These are phyloP conservation scores for Pythium phragmiticola DNA, from an alignment of 352 stramenopile genomes.

Conservation along the genomic window DNA sequence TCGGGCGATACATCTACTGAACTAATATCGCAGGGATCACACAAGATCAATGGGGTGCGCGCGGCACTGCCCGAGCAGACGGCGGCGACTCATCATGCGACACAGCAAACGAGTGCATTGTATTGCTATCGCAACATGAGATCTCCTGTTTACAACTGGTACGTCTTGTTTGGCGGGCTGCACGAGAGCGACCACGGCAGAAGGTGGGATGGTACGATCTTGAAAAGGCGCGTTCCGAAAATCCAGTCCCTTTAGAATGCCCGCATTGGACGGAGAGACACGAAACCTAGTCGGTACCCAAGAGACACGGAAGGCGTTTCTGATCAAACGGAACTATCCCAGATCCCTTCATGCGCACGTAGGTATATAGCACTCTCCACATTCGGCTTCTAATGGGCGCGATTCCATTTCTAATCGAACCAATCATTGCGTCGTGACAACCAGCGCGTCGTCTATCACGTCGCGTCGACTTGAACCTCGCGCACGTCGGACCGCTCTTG, in stretches of 20 bases:
- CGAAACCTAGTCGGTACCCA: background rate
- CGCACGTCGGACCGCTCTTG: background rate
- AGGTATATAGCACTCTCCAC: background rate
- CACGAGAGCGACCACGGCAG: background rate
- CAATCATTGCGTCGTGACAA: background rate
- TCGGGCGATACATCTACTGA: constrained; percentile 1
- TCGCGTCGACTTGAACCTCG: constrained; percentile 21
- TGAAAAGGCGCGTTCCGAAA: background rate
- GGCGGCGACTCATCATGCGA: too few relatives aligned
- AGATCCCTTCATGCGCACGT: background rate
- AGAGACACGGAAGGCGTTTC: background rate
- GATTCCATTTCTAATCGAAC: background rate
- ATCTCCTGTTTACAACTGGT: too few relatives aligned
- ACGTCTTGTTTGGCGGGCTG: too few relatives aligned
- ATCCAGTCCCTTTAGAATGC: background rate
- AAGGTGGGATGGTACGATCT: background rate
- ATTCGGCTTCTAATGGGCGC: constrained; percentile 1
- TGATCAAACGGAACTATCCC: background rate
- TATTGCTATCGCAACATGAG: too few relatives aligned
- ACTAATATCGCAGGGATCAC: background rate
- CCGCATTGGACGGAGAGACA: background rate
- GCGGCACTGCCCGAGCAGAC: too few relatives aligned
- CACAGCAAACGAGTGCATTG: too few relatives aligned
- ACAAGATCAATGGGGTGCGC: too few relatives aligned
- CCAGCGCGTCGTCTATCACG: constrained; percentile 7